Conservation (phyloP, 371 early-diverging fungal genomes). For the Mortierella sp. region DNA sequence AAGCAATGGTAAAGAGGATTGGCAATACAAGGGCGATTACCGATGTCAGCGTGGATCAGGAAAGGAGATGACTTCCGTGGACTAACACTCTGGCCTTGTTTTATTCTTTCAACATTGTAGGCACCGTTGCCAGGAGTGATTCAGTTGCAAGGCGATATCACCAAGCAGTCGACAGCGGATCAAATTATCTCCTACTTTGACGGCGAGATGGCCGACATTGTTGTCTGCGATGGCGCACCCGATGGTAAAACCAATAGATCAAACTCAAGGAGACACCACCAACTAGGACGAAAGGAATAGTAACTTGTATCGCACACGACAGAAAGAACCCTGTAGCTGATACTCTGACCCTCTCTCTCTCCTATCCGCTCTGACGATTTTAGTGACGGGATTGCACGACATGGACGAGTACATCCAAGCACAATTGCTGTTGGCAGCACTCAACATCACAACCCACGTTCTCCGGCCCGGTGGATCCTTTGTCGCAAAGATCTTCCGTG, state of each 20-base stretch:
- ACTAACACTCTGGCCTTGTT: neutral
- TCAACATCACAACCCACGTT: constrained; percentile 95
- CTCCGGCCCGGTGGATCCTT: constrained; percentile 92
- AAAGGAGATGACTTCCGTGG: neutral
- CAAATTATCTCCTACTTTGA: constrained; percentile 92
- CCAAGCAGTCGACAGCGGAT: constrained; percentile 93
- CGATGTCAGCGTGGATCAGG: neutral
- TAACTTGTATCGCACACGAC: neutral
- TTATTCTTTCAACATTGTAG: constrained; percentile 43
- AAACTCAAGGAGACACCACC: no score
- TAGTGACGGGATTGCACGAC: constrained; percentile 98
- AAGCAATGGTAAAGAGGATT: constrained; percentile 86
- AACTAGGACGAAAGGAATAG: neutral
- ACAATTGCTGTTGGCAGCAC: constrained; percentile 92
- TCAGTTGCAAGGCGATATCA: constrained; percentile 98
- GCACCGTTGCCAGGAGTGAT: constrained; percentile 96
- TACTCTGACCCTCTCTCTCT: neutral
- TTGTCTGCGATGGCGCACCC: constrained; percentile 99
- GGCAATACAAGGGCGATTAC: neutral
- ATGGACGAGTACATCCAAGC: constrained; percentile 99
- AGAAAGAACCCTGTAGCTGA: neutral
- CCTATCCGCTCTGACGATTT: neutral
- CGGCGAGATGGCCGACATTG: constrained; percentile 92
- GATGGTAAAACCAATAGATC: constrained; percentile 75
- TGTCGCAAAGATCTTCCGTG: constrained; percentile 98